Conservation (phyloP, 2,329 filamentous ascomycete species). For the Cordyceps pruinosa region DNA sequence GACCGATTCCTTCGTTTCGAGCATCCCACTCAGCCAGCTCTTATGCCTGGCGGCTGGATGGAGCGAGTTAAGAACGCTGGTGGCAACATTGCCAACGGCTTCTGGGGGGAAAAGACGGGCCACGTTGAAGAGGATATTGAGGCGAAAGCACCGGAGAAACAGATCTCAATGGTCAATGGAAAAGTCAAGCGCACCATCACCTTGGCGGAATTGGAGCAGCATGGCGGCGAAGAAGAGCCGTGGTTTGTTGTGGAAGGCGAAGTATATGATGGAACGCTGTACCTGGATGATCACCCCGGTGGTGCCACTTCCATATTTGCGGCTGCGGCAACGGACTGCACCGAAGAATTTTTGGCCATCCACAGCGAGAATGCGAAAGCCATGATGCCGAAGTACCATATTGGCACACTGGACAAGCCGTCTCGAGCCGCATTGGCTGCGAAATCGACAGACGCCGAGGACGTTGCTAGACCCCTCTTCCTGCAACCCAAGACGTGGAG, state of each 20-base stretch:
- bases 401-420: conserved; percentile 66
- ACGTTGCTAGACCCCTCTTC: conserved; percentile 45
- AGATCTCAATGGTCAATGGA: conserved; percentile 72
- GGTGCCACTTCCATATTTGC: conserved; percentile 78
- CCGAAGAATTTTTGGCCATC: conserved; percentile 86
- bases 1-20: conserved; percentile 64
- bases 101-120: conserved; percentile 70
- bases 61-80: conserved; percentile 78
- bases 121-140: conserved; percentile 30
- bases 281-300: conserved; percentile 76
- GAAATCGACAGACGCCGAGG: conserved; percentile 9
- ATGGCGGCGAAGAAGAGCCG: conserved; percentile 57
- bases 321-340: conserved; percentile 72
- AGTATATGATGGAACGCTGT: conserved; percentile 79
- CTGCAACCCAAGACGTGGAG: conserved; percentile 66
- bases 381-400: conserved; percentile 85
- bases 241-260: conserved; percentile 89
- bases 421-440: conserved; percentile 30
- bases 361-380: conserved; percentile 87
- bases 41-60: conserved; percentile 86
- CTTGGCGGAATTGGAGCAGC: conserved; percentile 63
- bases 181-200: conserved; percentile 56
- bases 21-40: conserved; percentile 75
- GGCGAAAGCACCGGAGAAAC: conserved; percentile 44
- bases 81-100: conserved; percentile 73